Evolutionary conservation across 208 protist genomes (phyloP), one percentile per base, ranked within the genome.

Genomic region (Porcisia hertigi): DNA sequence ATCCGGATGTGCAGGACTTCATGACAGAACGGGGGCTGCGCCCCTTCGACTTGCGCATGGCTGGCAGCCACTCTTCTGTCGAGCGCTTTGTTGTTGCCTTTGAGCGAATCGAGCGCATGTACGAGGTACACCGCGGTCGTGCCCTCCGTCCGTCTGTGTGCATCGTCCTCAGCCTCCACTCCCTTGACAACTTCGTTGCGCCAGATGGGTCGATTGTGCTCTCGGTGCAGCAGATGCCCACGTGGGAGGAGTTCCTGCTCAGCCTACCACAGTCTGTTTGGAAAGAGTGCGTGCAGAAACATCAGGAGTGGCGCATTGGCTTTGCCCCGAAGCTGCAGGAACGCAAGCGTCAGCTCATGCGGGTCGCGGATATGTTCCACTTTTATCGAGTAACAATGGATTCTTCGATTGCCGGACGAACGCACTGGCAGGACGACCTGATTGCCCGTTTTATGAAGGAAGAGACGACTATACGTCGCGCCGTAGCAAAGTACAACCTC

Each of bases 31-130:
- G 87, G 36, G 88, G 88, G 1, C 59, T 96, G 57, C 85, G 87
- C 23, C 84, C 88, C 25, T 94, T 96, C 77, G 92, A 96, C 69
- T 81, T 96, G 41, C 88, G 92, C 73, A 94, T 96, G 90, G 86
- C 86, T 3, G 92, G 92, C 54, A 90, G 85, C 65, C 82, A 90
- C 69, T 83, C 89, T 34, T 86, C 88, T 2, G 82, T 94, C 45
- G 92, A 96, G 70, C 86, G 88, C 52, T 92, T 96, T 80, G 90
- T 96, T 20, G 79, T 70, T 12, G 87, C 89, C 4, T 93, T 96
- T 75, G 92, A 96, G 81, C 79, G 87, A 20, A 73, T 96, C 39
- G 90, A 94, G 78, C 66, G 88, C 36, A 82, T 96, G 85, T 96
- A 94, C 81, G 88, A 85, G 47, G 57, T 87, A 2, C 92, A 96